Base-by-base conservation (phyloP, 768 basidiomycete species). In the Lactarius tabidus region DNA sequence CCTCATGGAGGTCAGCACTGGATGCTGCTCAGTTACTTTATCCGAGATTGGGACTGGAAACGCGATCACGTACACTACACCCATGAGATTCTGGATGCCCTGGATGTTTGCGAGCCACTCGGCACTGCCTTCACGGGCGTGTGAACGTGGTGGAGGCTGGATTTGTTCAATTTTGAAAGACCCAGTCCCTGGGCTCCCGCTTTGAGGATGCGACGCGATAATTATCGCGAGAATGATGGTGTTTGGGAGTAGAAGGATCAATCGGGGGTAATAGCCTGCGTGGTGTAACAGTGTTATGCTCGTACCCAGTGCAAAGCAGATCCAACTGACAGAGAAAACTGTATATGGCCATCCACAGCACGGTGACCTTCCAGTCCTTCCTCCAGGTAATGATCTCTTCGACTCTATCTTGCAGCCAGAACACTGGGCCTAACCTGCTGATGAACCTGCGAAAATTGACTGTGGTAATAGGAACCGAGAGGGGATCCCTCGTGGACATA, bases 71-170 rank as follows among this genome's bases (percentile, higher is more conserved):
- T 75, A 93, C 90, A 87, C 77, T 8, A 82, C 77, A 7, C 92
- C 93, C 93, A 95, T 95, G 35, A 95, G 82, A 69, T 95, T 95
- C 73, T 95, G 94, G 33, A 95, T 90, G 1, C 82, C 93, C 75
- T 95, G 93, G 3, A 95, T 77, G 67, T 95, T 96, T 18, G 90
- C 88, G 66, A 89, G 88, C 87, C 91, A 95, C 64, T 91, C 89
- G 0, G 86, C 81, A 14, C 85, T 84, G 4, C 86, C 88, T 70
- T 93, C 90, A 3, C 81, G 71, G 1, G 79, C 71, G 23, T 77
- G 75, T 18, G 77, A 72, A 10, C 76, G 77, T 0, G 74, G 73
- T 2, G 79, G 73, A 2, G 79, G 74, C 0, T 76, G 72, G 8
- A 72, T 64, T 28, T 58, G 55, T 18, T 66, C 56, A 3, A 64